phyloP scores from a whole-genome alignment of 139 green algal species.

The Chloropicon primus region DNA sequence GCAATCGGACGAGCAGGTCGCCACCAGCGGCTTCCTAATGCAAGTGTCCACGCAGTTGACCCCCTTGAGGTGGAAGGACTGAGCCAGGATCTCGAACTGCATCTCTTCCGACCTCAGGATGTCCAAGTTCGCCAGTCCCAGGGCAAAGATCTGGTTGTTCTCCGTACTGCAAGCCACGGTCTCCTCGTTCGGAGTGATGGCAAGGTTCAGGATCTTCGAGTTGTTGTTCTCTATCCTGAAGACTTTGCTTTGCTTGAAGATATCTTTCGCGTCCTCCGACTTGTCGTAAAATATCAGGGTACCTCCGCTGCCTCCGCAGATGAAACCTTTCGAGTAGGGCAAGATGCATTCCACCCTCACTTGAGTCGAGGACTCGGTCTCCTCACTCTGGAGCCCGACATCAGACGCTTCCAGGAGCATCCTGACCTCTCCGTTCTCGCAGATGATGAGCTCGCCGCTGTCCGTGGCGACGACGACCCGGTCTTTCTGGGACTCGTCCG shows the following conservation, averaged over 20 bases:
- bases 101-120: slow-evolving; percentile 64
- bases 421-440: slow-evolving; percentile 23
- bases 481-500: slow-evolving; percentile 31
- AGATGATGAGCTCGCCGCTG: slow-evolving; percentile 61
- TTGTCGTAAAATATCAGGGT: slow-evolving; percentile 16
- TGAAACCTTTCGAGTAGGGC: slow-evolving; percentile 38
- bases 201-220: slow-evolving; percentile 26
- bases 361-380: slow-evolving; percentile 6
- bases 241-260: slow-evolving; percentile 12
- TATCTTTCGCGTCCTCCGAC: slow-evolving; percentile 11
- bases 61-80: slow-evolving; percentile 26
- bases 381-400: neutral
- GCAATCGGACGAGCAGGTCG: slow-evolving; percentile 49
- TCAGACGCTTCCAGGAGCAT: neutral
- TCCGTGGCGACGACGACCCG: slow-evolving; percentile 56
- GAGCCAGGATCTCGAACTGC: slow-evolving; percentile 47
- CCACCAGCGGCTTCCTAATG: slow-evolving; percentile 62
- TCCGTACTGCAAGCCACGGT: slow-evolving; percentile 45
- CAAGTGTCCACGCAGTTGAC: slow-evolving; percentile 63
- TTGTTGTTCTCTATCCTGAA: slow-evolving; percentile 16
- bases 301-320: slow-evolving; percentile 22
- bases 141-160: slow-evolving; percentile 46
- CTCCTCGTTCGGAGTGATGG: slow-evolving; percentile 60
- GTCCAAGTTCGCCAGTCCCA: slow-evolving; percentile 54
- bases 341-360: slow-evolving; percentile 33